Conservation (phyloP, 1,284 basidiomycete species). For the Tilletia caries region DNA sequence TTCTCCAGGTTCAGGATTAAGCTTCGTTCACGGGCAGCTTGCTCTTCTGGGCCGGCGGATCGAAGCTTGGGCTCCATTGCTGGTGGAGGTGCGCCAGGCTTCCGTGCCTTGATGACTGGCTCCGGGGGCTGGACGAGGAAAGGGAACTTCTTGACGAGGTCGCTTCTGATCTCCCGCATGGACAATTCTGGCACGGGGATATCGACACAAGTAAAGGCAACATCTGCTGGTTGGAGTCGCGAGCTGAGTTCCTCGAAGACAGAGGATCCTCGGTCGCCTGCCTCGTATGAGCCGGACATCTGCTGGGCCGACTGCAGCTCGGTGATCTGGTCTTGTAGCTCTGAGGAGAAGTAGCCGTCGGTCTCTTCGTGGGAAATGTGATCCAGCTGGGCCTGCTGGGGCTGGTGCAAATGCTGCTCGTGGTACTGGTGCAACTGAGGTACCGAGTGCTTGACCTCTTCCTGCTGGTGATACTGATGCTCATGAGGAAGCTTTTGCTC, state of each 20-base stretch:
- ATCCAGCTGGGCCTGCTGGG: neutral
- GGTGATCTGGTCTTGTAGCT: constrained; percentile 11
- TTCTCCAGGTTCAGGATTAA: constrained; percentile 26
- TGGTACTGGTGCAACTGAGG: neutral
- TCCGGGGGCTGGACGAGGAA: constrained; percentile 7
- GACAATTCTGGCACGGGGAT: constrained; percentile 4
- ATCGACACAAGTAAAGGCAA: constrained; percentile 9
- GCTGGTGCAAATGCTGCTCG: neutral
- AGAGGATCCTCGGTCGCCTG: neutral
- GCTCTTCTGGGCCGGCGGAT: constrained; percentile 23
- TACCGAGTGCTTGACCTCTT: neutral
- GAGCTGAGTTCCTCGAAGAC: constrained; percentile 9
- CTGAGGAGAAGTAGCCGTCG: neutral
- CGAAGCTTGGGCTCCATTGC: constrained; percentile 2
- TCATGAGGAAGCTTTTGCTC: neutral
- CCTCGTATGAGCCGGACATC: neutral
- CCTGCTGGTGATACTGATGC: neutral
- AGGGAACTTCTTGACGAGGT: constrained; percentile 11
- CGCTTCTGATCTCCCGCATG: constrained; percentile 5
- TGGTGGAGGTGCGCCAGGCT: constrained; percentile 11
- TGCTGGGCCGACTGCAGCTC: neutral
- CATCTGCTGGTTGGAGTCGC: neutral
- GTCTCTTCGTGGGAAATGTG: neutral
- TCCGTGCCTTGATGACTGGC: constrained; percentile 1
- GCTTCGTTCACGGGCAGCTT: constrained; percentile 27